These are phyloP conservation scores for Nadsonia starkeyi-henricii DNA, from an alignment of 1,139 yeast genomes.

Conservation along the genomic window DNA sequence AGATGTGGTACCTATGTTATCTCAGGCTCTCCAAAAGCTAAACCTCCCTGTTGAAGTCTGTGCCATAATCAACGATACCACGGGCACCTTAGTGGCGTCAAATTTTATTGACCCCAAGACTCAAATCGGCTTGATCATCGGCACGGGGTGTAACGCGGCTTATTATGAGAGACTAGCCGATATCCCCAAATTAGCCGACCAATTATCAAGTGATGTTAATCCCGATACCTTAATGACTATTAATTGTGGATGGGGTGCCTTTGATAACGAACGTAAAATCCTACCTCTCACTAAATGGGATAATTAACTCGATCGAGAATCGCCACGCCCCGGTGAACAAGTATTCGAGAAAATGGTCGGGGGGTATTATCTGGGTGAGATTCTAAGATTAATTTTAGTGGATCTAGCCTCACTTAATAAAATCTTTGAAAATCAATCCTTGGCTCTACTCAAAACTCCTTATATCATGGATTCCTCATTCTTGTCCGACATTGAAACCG, in stretches of 20 bases:
- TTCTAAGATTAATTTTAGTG: constrained; percentile 63
- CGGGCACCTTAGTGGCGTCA: constrained; percentile 94
- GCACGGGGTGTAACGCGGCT: constrained; percentile 96
- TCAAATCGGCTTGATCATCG: constrained; percentile 90
- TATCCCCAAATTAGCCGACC: constrained; percentile 75
- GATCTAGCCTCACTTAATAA: constrained; percentile 34
- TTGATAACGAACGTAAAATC: constrained; percentile 67
- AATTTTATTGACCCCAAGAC: constrained; percentile 80
- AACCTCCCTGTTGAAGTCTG: constrained; percentile 72
- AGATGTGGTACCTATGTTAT: constrained; percentile 87
- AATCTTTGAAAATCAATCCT: constrained; percentile 38
- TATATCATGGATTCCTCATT: constrained; percentile 80
- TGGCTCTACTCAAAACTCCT: constrained; percentile 34
- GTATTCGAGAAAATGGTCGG: constrained; percentile 95
- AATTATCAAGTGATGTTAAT: constrained; percentile 46
- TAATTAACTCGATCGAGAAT: constrained; percentile 59
- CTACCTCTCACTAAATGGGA: constrained; percentile 90
- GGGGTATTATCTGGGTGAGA: constrained; percentile 91
- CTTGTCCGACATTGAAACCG: constrained; percentile 78
- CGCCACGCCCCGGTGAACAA: constrained; percentile 96
- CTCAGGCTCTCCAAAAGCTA: constrained; percentile 48
- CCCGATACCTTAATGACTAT: constrained; percentile 74
- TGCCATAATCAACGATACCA: constrained; percentile 91
- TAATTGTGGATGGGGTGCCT: constrained; percentile 97
- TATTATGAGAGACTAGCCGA: constrained; percentile 66